phyloP scores from a whole-genome alignment of 192 early-diverging fungal genomes.

The Funneliformis geosporum region DNA sequence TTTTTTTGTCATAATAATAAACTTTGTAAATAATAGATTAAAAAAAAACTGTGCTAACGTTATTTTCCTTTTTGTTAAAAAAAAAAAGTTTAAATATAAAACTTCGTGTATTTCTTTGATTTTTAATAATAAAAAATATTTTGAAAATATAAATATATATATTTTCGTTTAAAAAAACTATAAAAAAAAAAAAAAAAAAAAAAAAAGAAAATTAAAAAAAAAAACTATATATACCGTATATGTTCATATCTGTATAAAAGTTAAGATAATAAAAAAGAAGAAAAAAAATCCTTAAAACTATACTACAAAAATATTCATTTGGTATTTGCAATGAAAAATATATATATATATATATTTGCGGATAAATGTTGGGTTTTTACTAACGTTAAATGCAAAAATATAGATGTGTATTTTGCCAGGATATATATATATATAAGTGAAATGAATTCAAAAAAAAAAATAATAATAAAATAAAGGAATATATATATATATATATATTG shows the following conservation, averaged over 20 bases:
- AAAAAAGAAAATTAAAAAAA: too few species aligned
- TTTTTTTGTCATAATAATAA: too few species aligned
- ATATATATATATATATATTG: neutral
- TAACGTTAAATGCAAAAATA: neutral
- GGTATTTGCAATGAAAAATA: neutral
- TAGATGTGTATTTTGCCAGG: neutral
- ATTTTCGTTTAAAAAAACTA: too few species aligned
- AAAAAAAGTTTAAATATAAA: too few species aligned
- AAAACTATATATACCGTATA: neutral
- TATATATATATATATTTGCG: neutral
- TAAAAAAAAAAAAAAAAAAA: too few species aligned
- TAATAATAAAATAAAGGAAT: too few species aligned
- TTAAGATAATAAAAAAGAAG: neutral
- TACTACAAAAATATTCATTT: neutral
- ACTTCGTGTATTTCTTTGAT: neutral
- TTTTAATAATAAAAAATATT: neutral
- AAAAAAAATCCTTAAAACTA: neutral
- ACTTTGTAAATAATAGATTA: too few species aligned
- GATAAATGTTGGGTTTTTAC: neutral
- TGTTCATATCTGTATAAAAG: neutral
- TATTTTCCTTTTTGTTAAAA: too few species aligned
- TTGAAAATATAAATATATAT: neutral
- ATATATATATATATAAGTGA: neutral
- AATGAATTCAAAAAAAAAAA: neutral
- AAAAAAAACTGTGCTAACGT: too few species aligned